Base-by-base conservation (phyloP, 2,329 filamentous ascomycete species). In the Pyricularia grisea region DNA sequence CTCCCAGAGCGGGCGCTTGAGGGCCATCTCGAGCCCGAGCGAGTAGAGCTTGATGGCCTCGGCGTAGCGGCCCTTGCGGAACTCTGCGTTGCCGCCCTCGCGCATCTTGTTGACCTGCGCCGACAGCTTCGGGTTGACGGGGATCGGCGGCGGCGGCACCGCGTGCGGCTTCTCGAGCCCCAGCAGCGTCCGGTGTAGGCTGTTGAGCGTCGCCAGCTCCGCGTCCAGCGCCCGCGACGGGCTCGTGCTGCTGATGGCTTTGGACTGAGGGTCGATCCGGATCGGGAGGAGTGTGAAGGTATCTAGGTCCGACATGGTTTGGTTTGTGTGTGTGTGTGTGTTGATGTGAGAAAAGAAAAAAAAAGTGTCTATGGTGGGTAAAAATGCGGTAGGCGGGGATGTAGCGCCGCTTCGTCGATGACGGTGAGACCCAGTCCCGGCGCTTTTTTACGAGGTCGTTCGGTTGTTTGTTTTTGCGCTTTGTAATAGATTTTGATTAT, bases 51-150 rank as follows among this genome's bases (percentile, higher is more conserved):
- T 89, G 73, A 93, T 84, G 4, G 94, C 94, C 68, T 96, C 92
- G 69, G 79, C 80, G 81, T 91, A 88, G 73, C 88, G 85, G 74
- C 86, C 86, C 80, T 94, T 94, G 79, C 92, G 91, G 84, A 92
- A 94, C 74, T 92, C 88, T 70, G 82, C 82, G 83, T 97, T 97
- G 75, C 93, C 94, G 69, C 86, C 87, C 78, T 98, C 95, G 77
- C 93, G 92, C 73, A 98, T 89, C 82, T 98, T 98, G 80, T 85
- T 88, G 79, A 99, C 91, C 77, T 94, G 89, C 50, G 92, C 93
- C 73, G 87, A 90, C 76, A 94, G 92, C 82, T 97, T 97, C 67
- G 93, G 94, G 83, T 97, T 96, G 71, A 97, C 90, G 70, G 94
- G 94, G 61, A 97, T 86, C 0, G 95, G 95, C 0, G 94, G 91